Evolutionary conservation across 75 land plant genomes (phyloP), one percentile per base, ranked within the genome.

Genomic region (Sequoiadendron giganteum): DNA sequence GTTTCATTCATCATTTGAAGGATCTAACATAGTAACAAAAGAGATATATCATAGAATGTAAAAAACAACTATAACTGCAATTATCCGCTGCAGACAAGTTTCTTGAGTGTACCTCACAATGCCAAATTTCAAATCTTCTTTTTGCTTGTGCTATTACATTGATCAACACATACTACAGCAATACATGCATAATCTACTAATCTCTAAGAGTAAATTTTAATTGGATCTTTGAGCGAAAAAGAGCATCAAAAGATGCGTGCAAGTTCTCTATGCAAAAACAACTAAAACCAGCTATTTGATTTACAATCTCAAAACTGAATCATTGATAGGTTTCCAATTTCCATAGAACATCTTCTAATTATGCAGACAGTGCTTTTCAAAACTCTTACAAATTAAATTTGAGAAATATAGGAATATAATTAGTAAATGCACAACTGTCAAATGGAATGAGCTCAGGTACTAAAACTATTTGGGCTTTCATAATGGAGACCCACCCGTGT

Each of bases 301-400:
- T 45, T 28, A 45, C n/a, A 43, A 81, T 43, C 83, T 43, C 83
- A 42, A 5, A 28, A 15, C 47, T 52, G 90, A 87, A 73, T 95
- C 95, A 48, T 55, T 18, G 19, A 14, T 55, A 15, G 58, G 0
- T n/a, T n/a, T n/a, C n/a, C n/a, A n/a, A n/a, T 55, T 55, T 55
- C 19, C 11, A 2, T 18, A 48, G 10, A 48, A 48, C 8, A 48
- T 48, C 49, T 48, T 48, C 8, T 48, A 48, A 48, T 48, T 48
- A 7, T 48, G 49, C 10, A 48, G 49, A 48, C 49, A 48, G 10
- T 48, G 8, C 9, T 48, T 7, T 7, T 48, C 9, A 8, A 48
- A 48, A 48, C 9, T 48, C 8, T 48, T 9, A 8, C 49, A 48
- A 48, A 48, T 48, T 48, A 48, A 48, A 48, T 48, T 48, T 48